Conservation (phyloP, 225 moss, liverwort and hornwort species). For the Pleurozium schreberi region DNA sequence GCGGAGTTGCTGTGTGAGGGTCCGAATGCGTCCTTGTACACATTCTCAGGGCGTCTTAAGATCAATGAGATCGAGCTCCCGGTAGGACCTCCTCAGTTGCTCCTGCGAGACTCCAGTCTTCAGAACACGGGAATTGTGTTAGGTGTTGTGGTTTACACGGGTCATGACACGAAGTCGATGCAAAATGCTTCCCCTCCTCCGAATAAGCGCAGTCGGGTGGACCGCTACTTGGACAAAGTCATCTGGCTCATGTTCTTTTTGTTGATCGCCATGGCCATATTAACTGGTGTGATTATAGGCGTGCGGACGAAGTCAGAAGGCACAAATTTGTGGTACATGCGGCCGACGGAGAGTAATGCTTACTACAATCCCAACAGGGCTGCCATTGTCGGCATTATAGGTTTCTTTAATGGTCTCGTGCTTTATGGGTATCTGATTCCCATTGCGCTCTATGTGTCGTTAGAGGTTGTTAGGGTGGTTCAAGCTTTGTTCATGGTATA, state of each 20-base stretch:
- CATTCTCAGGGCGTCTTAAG: slow-evolving; percentile 53
- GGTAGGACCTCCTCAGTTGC: slow-evolving; percentile 59
- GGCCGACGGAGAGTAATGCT: slow-evolving; percentile 23
- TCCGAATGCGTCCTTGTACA: slow-evolving; percentile 82
- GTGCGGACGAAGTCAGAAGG: slow-evolving; percentile 28
- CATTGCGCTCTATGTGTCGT: slow-evolving; percentile 71
- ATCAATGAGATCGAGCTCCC: slow-evolving; percentile 14
- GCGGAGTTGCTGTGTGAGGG: slow-evolving; percentile 66
- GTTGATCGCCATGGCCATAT: slow-evolving; percentile 37
- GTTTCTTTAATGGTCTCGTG: slow-evolving; percentile 51
- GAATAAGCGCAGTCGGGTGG: slow-evolving; percentile 87
- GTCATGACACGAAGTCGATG: slow-evolving; percentile 89
- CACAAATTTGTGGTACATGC: slow-evolving; percentile 48
- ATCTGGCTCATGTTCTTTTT: slow-evolving; percentile 66
- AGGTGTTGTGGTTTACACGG: slow-evolving; percentile 73
- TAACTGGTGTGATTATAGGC: slow-evolving; percentile 42
- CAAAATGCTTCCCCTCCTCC: slow-evolving; percentile 70
- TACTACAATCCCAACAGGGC: slow-evolving; percentile 51
- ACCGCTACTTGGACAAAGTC: slow-evolving; percentile 50
- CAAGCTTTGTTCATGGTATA: slow-evolving; percentile 58
- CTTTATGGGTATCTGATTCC: slow-evolving; percentile 84
- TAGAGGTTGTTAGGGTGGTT: slow-evolving; percentile 64
- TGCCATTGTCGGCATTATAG: slow-evolving; percentile 38
- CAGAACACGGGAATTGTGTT: slow-evolving; percentile 69
- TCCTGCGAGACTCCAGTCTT: slow-evolving; percentile 79